These are phyloP conservation scores for Salvia rosmarinus DNA, from an alignment of 257 asterid genomes.

Conservation along the genomic window DNA sequence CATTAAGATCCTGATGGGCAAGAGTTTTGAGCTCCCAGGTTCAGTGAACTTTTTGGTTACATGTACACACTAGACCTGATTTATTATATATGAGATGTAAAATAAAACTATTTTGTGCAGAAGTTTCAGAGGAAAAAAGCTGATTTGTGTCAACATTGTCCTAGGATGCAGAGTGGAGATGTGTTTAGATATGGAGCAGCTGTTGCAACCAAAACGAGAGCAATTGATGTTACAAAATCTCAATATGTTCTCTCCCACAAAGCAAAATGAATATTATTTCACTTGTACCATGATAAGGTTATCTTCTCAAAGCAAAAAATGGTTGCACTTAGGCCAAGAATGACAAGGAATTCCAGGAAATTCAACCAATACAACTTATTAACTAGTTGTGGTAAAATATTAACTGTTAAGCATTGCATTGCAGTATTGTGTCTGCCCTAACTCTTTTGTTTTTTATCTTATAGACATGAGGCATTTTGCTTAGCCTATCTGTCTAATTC, in stretches of 20 bases:
- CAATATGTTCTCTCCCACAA: neutral
- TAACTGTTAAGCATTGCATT: conserved; percentile 11
- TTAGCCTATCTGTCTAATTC: conserved; percentile 17
- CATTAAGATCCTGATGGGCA: conserved; percentile 9
- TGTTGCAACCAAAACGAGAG: conserved; percentile 11
- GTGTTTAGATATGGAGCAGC: neutral
- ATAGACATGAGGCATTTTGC: neutral
- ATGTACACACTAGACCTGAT: neutral
- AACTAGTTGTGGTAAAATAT: neutral
- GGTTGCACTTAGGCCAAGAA: neutral
- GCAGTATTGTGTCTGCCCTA: neutral
- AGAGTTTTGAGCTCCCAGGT: neutral
- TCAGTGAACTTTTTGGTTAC: neutral
- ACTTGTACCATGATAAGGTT: neutral
- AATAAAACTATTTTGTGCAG: neutral
- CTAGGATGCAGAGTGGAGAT: neutral
- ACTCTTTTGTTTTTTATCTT: neutral
- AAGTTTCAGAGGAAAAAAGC: neutral
- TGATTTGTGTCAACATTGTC: neutral
- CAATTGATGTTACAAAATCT: conserved; percentile 22
- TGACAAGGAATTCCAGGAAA: conserved; percentile 19
- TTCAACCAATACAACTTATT: conserved; percentile 19
- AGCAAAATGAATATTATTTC: neutral
- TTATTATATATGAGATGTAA: neutral
- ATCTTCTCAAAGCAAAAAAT: neutral